phyloP scores from a whole-genome alignment of 2,329 filamentous ascomycete genomes.

The Colletotrichum incanum region DNA sequence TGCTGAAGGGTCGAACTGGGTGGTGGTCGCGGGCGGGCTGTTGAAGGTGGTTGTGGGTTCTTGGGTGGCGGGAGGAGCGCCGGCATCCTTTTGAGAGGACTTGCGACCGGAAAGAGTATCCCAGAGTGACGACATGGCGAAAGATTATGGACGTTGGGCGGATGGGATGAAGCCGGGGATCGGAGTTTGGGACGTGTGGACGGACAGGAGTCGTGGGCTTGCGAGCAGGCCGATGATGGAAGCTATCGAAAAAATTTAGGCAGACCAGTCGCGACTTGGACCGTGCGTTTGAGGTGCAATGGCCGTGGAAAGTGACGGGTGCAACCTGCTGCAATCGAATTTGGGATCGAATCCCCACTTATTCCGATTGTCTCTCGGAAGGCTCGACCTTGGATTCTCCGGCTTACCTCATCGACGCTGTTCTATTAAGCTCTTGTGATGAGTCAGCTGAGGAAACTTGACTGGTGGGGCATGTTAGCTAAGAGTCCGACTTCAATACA shows the following conservation, averaged over 20 bases:
- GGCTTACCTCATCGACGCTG: conserved; percentile 20
- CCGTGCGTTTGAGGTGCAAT: conserved; percentile 34
- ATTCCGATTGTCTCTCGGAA: conserved; percentile 32
- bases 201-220: conserved; percentile 31
- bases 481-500: neutral
- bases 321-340: conserved; percentile 15
- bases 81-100: conserved; percentile 57
- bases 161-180: conserved; percentile 36
- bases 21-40: conserved; percentile 55
- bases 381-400: conserved; percentile 17
- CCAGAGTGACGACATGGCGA: conserved; percentile 72
- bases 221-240: conserved; percentile 41
- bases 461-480: neutral
- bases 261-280: conserved; percentile 43
- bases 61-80: conserved; percentile 52
- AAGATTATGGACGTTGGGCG: conserved; percentile 30
- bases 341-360: conserved; percentile 29
- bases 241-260: conserved; percentile 46
- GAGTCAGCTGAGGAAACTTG: neutral
- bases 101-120: conserved; percentile 74
- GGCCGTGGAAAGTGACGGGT: conserved; percentile 31
- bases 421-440: conserved; percentile 8
- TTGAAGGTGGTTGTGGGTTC: conserved; percentile 67
- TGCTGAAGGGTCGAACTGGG: conserved; percentile 79
- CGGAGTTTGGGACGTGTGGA: conserved; percentile 22